phyloP scores from a whole-genome alignment of 2,329 filamentous ascomycete genomes.

The Neophaeococcomyces mojaviensis region DNA sequence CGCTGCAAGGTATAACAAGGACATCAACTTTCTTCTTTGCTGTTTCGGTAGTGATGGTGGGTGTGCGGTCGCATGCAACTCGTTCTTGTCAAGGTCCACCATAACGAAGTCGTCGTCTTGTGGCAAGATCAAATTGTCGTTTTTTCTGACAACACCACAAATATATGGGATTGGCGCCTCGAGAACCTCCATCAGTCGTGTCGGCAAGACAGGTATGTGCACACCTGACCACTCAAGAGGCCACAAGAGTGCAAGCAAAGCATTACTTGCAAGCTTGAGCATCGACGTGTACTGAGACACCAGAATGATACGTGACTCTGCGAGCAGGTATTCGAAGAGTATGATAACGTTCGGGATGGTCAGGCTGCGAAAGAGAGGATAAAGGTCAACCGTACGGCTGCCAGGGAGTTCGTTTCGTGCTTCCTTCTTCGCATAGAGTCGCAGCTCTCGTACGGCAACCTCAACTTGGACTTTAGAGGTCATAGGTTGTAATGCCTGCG shows the following conservation, averaged over 20 bases:
- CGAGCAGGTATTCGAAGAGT: conserved; percentile 84
- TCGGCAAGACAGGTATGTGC: conserved; percentile 84
- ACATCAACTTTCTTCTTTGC: conserved; percentile 80
- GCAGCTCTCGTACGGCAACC: conserved; percentile 77
- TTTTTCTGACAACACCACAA: conserved; percentile 87
- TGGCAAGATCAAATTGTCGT: conserved; percentile 76
- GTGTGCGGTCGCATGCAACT: conserved; percentile 73
- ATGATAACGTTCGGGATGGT: conserved; percentile 88
- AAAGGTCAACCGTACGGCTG: conserved; percentile 83
- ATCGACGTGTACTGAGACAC: conserved; percentile 93
- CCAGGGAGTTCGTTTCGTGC: conserved; percentile 88
- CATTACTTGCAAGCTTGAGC: conserved; percentile 85
- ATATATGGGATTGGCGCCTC: conserved; percentile 97
- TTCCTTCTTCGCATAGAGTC: conserved; percentile 87
- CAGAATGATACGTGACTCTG: conserved; percentile 92
- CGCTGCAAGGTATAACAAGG: conserved; percentile 79
- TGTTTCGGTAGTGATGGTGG: conserved; percentile 78
- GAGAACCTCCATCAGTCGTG: conserved; percentile 77
- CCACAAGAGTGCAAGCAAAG: conserved; percentile 78
- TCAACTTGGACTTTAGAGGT: conserved; percentile 95
- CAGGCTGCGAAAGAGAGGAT: conserved; percentile 81
- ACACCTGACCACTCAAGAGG: conserved; percentile 89
- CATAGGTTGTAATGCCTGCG: conserved; percentile 84
- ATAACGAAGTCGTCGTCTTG: conserved; percentile 85
- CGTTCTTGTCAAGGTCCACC: conserved; percentile 86